Conservation (phyloP, 176 grass and related monocot species). For the Secale cereale region DNA sequence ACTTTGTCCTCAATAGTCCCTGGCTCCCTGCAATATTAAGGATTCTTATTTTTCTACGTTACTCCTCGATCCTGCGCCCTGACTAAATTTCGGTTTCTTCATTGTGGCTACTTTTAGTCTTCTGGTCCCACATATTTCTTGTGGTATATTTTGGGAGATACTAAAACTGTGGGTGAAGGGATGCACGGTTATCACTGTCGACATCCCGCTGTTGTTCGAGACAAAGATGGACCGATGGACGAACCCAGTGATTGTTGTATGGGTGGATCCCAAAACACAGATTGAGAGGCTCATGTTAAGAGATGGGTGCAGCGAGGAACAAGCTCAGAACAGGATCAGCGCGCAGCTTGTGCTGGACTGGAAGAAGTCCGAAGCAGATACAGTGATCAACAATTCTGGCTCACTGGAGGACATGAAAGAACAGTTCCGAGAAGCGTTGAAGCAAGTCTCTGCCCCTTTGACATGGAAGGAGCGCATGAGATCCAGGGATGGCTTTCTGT, state of each 20-base stretch:
- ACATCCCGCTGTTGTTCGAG: conserved; percentile 83
- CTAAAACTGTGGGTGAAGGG: conserved; percentile 86
- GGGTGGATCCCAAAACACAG: conserved; percentile 73
- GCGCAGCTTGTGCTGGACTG: conserved; percentile 61
- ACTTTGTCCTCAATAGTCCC: background rate
- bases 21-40: background rate
- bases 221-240: conserved; percentile 83
- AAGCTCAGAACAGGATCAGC: conserved; percentile 67
- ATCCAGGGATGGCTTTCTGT: conserved; percentile 71
- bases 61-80: background rate
- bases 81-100: background rate
- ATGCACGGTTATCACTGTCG: conserved; percentile 60
- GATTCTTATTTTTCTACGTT: background rate
- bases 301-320: conserved; percentile 59
- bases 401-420: conserved; percentile 59
- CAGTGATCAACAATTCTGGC: conserved; percentile 79
- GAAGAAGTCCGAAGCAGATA: conserved; percentile 71
- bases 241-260: conserved; percentile 72
- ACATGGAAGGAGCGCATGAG: conserved; percentile 61
- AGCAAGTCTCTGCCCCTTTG: conserved; percentile 48
- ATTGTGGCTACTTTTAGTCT: conserved; percentile 48
- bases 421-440: conserved; percentile 53
- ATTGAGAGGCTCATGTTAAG: conserved; percentile 67
- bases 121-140: conserved; percentile 75
- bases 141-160: conserved; percentile 70